These are phyloP conservation scores for Biscogniauxia mediterranea DNA, from an alignment of 2,329 filamentous ascomycete species.

Conservation along the genomic window DNA sequence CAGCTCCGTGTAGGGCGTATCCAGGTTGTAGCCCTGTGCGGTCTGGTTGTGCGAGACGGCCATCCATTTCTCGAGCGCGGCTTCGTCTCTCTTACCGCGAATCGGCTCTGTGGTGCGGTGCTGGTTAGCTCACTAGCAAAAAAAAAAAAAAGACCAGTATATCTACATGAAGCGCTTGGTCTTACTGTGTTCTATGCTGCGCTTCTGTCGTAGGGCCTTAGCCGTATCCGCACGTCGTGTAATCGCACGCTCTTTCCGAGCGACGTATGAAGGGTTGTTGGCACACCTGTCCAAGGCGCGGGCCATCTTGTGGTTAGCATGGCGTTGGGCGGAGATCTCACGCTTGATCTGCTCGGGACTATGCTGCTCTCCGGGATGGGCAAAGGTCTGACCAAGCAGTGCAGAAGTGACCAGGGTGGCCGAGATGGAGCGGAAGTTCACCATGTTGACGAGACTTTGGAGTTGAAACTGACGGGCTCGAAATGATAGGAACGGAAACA, in stretches of 20 bases:
- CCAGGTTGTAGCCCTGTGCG: constrained; percentile 29
- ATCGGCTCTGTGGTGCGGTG: constrained; percentile 7
- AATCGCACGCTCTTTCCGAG: constrained; percentile 32
- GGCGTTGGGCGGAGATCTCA: constrained; percentile 30
- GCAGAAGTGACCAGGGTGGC: constrained; percentile 7
- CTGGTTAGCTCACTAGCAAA: neutral
- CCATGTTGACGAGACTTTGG: constrained; percentile 4
- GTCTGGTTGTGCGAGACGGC: constrained; percentile 15
- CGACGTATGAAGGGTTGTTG: constrained; percentile 34
- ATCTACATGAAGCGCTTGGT: neutral
- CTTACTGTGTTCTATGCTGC: constrained; percentile 18
- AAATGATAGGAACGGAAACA: neutral
- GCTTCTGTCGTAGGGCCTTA: constrained; percentile 32
- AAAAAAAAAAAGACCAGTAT: neutral
- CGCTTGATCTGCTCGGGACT: constrained; percentile 21
- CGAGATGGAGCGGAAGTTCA: constrained; percentile 10
- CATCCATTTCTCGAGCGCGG: constrained; percentile 12
- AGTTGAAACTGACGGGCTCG: neutral
- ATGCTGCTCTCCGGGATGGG: constrained; percentile 34
- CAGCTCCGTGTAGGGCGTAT: constrained; percentile 31
- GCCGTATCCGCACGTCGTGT: constrained; percentile 33
- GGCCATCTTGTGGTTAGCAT: constrained; percentile 31
- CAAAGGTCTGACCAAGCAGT: constrained; percentile 18
- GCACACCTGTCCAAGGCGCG: constrained; percentile 35
- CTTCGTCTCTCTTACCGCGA: constrained; percentile 11